Evolutionary conservation across 345 rosid species (phyloP), one percentile per base, ranked within the genome.

Genomic region (Barbarea vulgaris): DNA sequence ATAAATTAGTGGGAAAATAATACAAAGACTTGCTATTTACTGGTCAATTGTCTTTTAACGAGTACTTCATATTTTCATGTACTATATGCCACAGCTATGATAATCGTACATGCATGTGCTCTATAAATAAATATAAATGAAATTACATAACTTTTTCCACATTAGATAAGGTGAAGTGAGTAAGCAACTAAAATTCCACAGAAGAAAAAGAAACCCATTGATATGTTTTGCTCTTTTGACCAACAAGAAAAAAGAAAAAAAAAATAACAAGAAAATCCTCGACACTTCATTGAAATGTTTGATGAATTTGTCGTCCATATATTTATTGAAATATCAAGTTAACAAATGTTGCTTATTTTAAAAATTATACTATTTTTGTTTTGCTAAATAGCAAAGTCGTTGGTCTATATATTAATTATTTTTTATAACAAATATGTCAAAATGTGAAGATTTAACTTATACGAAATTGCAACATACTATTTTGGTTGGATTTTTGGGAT

Each of bases 141-240:
- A 70, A 31, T 15, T 53, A 57, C 64, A 70, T 21, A 18, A 42
- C 3, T 12, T 41, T 70, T 70, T 46, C 66, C 66, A 70, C 22
- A 31, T 6, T 21, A 33, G 58, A 24, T 71, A n/a, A 22, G 67
- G 60, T 11, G 19, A 34, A 71, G 37, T n/a, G 48, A 48, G 6
- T 25, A 22, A 34, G 37, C 67, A 59, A 60, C 50, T 48, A 60
- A 59, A 47, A 8, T 70, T 59, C 48, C 67, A 70, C 36, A 27
- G 47, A 9, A 12, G 2, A 59, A 18, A 59, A 30, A 19, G 7
- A 12, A 36, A 36, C 12, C 14, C 67, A 4, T 39, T n/a, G 11
- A 39, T 3, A 41, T 13, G 8, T 36, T 61, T 14, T 61, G n/a
- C 14, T 61, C 18, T 41, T 15, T 22, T 39, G 6, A 14, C 7